A percentile compares a stretch with the other conserved stretches of the same genome.
phyloP scores from a whole-genome alignment of 148 eudicot species.

The Heliosperma pusillum region DNA sequence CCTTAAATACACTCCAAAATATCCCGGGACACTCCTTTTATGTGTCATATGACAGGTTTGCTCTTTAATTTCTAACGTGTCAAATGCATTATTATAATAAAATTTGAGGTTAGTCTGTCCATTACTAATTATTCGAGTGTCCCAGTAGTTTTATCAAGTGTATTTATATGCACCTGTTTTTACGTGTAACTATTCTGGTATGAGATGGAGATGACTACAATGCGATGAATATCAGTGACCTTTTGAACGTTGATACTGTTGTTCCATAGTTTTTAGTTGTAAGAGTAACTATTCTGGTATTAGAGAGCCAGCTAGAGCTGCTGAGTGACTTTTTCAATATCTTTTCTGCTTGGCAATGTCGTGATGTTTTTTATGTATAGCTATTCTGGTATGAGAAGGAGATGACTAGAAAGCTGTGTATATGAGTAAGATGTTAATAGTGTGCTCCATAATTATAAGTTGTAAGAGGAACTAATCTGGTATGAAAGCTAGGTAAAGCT shows the following conservation, averaged over 20 bases:
- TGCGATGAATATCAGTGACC: background rate
- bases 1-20: too few species aligned
- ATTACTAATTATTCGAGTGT: too few species aligned
- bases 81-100: too few species aligned
- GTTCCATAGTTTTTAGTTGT: background rate
- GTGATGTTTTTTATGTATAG: background rate
- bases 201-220: background rate
- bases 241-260: background rate
- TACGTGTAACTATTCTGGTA: background rate
- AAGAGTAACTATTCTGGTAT: too few species aligned
- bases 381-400: background rate
- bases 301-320: conserved; percentile 14
- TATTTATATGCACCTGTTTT: too few species aligned
- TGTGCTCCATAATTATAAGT: background rate
- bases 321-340: background rate
- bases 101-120: too few species aligned
- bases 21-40: too few species aligned
- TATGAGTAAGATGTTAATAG: background rate
- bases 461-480: too few species aligned
- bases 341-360: background rate
- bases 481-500: background rate
- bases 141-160: too few species aligned
- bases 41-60: too few species aligned
- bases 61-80: too few species aligned
- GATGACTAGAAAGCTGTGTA: background rate